Evolutionary conservation across 208 protist species (phyloP), one percentile per base, ranked within the genome.

Genomic region (Crithidia bombi): DNA sequence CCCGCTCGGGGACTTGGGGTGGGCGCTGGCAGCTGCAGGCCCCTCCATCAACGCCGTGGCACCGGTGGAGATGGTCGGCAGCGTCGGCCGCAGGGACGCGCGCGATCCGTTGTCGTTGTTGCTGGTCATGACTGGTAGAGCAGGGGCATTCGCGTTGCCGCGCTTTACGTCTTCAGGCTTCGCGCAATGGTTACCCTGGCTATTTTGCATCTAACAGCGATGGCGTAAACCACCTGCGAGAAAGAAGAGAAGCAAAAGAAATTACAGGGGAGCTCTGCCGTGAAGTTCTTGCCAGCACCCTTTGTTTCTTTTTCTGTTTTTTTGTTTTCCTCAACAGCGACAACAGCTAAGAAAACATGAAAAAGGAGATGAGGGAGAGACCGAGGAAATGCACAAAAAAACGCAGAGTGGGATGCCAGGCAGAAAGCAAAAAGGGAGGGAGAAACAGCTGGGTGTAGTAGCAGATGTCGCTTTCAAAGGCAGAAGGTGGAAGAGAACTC

Each of bases 181-280:
- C 59, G 59, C 59, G 41, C 59, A 44, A 65, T 12, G 30, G 25
- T 56, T 58, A 3, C 35, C 52, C 1, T 63, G 35, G 11, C 56
- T 46, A 46, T 47, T 56, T 44, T 64, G 28, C 46, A 66, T 61
- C 30, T 50, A 65, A 58, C 19, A 25, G 4, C 30, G n/a, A n/a
- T n/a, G n/a, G n/a, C n/a, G n/a, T n/a, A n/a, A 23, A 51, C 46
- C 46, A 10, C 46, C 17, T 33, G n/a, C 43, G 64, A 49, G 51
- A 35, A 64, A 46, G 10, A 28, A 41, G 28, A 28, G 35, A 33
- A 43, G 21, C n/a, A n/a, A n/a, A n/a, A n/a, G n/a, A n/a, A n/a
- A n/a, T n/a, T n/a, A n/a, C n/a, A n/a, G n/a, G n/a, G n/a, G n/a
- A n/a, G n/a, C n/a, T n/a, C n/a, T n/a, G n/a, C n/a, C n/a, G n/a